Conservation (phyloP, 106 monocot species). For the Acorus calamus region DNA sequence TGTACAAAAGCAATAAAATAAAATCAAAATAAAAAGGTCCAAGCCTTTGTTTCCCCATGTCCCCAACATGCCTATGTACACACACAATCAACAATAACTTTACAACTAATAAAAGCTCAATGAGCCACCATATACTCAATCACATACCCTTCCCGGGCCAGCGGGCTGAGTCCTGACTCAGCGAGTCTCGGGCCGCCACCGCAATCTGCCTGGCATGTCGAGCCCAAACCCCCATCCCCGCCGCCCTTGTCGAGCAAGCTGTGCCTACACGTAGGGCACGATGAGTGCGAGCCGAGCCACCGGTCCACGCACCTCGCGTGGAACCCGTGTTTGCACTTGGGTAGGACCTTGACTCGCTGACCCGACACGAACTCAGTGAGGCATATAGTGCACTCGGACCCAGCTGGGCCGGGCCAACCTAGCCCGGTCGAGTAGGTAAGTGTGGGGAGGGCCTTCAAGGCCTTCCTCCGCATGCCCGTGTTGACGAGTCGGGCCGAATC, state of each 20-base stretch:
- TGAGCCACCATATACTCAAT: too few species aligned
- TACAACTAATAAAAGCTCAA: too few species aligned
- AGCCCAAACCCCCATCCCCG: too few species aligned
- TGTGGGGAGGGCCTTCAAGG: constrained; percentile 3
- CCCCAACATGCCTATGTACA: too few species aligned
- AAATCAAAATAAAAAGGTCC: too few species aligned
- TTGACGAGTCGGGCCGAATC: background rate
- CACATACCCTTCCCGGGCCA: too few species aligned
- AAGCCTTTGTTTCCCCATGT: too few species aligned
- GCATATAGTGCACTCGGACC: constrained; percentile 17
- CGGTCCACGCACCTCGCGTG: constrained; percentile 17
- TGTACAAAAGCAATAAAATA: too few species aligned
- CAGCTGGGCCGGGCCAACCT: background rate
- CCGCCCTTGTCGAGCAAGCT: constrained; percentile 15
- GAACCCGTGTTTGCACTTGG: constrained; percentile 20
- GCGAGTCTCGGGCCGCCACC: too few species aligned
- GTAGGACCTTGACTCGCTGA: constrained; percentile 14
- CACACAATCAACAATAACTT: too few species aligned
- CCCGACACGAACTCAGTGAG: constrained; percentile 10
- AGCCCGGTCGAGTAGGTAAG: background rate
- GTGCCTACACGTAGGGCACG: constrained; percentile 19
- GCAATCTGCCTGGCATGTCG: too few species aligned
- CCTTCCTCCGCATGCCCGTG: background rate
- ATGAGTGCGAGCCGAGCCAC: constrained; percentile 10
- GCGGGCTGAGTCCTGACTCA: too few species aligned